A percentile compares a stretch with the other conserved stretches of the same genome.
phyloP scores from a whole-genome alignment of 257 asterid species.

The Nyctanthes arbortristis region DNA sequence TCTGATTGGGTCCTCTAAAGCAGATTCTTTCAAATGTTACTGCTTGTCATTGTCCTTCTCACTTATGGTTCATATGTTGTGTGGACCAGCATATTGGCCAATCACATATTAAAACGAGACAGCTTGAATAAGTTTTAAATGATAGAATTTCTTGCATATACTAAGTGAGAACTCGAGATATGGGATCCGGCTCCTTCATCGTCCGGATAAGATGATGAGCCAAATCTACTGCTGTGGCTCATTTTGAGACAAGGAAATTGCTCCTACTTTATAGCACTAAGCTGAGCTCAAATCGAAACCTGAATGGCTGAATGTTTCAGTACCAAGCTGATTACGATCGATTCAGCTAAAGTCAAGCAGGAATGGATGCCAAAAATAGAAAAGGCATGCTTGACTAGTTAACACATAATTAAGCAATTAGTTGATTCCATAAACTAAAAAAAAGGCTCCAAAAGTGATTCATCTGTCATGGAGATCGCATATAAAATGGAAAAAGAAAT shows the following conservation, averaged over 20 bases:
- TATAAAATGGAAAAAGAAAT: slow-evolving; percentile 9
- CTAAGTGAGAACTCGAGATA: background rate
- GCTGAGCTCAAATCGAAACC: background rate
- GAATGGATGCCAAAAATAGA: background rate
- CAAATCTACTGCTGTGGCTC: background rate
- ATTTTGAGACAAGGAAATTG: too few species aligned
- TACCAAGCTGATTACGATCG: background rate
- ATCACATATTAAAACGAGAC: background rate
- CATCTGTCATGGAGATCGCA: too few species aligned
- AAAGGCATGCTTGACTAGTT: too few species aligned
- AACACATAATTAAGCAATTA: too few species aligned
- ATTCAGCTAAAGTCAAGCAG: background rate
- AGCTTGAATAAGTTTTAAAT: background rate
- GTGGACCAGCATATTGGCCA: background rate
- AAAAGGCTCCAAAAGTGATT: too few species aligned
- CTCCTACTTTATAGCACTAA: background rate
- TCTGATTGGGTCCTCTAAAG: background rate
- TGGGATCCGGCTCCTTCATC: background rate
- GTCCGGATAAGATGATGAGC: background rate
- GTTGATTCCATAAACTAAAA: background rate
- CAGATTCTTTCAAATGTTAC: background rate
- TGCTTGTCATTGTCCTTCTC: background rate
- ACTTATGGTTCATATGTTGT: background rate
- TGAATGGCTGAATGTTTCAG: slow-evolving; percentile 5
- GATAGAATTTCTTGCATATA: background rate